Evolutionary conservation across 2,329 filamentous ascomycete species (phyloP).

Genomic region (Ascomycota sp.): DNA sequence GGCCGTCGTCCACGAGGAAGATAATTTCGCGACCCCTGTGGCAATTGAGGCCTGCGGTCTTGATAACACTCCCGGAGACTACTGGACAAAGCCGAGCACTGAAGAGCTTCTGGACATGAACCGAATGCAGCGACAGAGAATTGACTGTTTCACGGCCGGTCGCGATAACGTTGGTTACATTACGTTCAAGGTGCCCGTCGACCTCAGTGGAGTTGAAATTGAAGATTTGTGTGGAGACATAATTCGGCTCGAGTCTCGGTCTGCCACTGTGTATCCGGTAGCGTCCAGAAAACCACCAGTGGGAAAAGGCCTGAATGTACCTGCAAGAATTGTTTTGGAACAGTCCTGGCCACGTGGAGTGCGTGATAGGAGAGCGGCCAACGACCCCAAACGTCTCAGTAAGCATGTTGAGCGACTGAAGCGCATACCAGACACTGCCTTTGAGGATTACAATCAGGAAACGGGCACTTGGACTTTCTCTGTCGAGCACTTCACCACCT

Average conservation of each 20-base stretch:
- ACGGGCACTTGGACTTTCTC: slow-evolving; percentile 79
- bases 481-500: slow-evolving; percentile 94
- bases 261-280: slow-evolving; percentile 72
- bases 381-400: slow-evolving; percentile 42
- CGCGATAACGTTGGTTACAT: slow-evolving; percentile 66
- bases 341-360: slow-evolving; percentile 72
- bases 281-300: slow-evolving; percentile 58
- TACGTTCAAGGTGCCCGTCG: slow-evolving; percentile 61
- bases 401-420: slow-evolving; percentile 73
- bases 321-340: slow-evolving; percentile 67
- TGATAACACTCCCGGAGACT: slow-evolving; percentile 45
- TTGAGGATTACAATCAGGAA: slow-evolving; percentile 57
- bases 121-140: slow-evolving; percentile 53
- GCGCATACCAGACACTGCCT: slow-evolving; percentile 61
- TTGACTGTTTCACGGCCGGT: slow-evolving; percentile 62
- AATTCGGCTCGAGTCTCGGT: slow-evolving; percentile 55
- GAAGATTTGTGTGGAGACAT: slow-evolving; percentile 63
- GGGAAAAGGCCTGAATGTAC: slow-evolving; percentile 82
- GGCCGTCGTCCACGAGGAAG: slow-evolving; percentile 58
- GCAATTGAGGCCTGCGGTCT: slow-evolving; percentile 6
- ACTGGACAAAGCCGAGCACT: slow-evolving; percentile 67
- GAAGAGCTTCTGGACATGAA: slow-evolving; percentile 64
- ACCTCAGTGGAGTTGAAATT: slow-evolving; percentile 59
- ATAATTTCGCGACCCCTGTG: slow-evolving; percentile 13
- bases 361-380: slow-evolving; percentile 32